Evolutionary conservation across 192 early-diverging fungal species (phyloP).

Genomic region (Coemansia sp.): DNA sequence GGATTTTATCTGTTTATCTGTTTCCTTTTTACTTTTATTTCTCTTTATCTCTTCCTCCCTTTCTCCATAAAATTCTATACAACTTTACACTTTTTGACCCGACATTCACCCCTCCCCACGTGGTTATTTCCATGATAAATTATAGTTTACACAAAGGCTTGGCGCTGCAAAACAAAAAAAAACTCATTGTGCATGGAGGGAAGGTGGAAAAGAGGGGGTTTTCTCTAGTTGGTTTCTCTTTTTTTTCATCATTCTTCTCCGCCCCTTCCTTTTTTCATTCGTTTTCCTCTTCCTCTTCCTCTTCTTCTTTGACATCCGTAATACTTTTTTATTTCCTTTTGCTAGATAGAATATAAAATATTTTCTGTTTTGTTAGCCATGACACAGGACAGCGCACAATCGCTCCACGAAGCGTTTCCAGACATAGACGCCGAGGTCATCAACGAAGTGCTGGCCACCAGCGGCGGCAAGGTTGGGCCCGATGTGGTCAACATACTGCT

Average conservation of each 20-base stretch:
- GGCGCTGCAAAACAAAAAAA: not conserved
- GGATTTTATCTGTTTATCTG: too few species aligned
- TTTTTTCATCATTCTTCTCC: not conserved
- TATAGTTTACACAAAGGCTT: too few species aligned
- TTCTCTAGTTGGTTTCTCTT: too few species aligned
- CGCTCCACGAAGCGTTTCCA: slow-evolving; percentile 40
- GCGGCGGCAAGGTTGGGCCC: slow-evolving; percentile 18
- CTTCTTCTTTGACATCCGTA: not conserved
- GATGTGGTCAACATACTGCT: slow-evolving; percentile 19
- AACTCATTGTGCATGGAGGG: too few species aligned
- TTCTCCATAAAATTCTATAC: too few species aligned
- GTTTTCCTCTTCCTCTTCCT: not conserved
- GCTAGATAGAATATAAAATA: not conserved
- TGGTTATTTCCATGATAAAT: too few species aligned
- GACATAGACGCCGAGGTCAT: slow-evolving; percentile 38
- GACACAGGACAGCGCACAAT: slow-evolving; percentile 25
- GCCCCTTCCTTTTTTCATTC: not conserved
- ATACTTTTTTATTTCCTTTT: slow-evolving; percentile 6
- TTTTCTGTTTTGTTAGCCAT: slow-evolving; percentile 3
- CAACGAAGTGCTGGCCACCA: slow-evolving; percentile 21
- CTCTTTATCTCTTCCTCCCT: too few species aligned
- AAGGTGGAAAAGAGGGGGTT: too few species aligned
- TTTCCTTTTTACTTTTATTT: too few species aligned
- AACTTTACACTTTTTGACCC: too few species aligned
- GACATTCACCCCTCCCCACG: too few species aligned